Base-by-base conservation (phyloP, 1,284 basidiomycete species). In the Peniophora sp. region DNA sequence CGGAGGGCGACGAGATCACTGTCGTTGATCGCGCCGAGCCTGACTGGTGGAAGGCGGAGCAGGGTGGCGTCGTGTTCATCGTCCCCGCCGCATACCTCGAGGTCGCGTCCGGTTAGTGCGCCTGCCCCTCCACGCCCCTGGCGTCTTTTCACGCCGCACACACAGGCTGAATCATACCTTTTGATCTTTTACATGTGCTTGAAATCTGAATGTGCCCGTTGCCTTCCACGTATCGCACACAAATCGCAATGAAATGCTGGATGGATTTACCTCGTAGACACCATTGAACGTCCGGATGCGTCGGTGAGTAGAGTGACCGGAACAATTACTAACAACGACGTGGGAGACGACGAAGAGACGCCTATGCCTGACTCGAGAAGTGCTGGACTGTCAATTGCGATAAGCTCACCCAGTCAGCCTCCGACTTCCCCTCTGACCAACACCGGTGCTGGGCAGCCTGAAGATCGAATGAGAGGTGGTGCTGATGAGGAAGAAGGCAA, bases 41-140 rank as follows among this genome's bases (percentile, higher is more conserved):
- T 48, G 89, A 92, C 63, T 97, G 94, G 94, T 97, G 90, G 89
- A 96, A 94, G 71, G 86, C 85, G 34, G 92, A 95, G 69, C 79
- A 81, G 63, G 79, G 78, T 51, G 92, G 92, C 34, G 69, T 83
- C 53, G 82, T 95, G 53, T 89, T 89, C 69, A 83, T 94, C 61
- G 91, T 94, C 2, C 94, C 94, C 45, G 90, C 92, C 39, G 81
- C 85, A 17, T 97, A 96, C 64, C 67, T 97, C 64, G 89, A 95
- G 67, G 66, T 87, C 59, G 72, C 75, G 60, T 83, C 86, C 78
- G 90, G 91, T 93, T 85, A 92, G 90, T 67, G 55, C 56, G 62
- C 61, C 65, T 63, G 55, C 58, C 58, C 38, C 38, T 16, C 38
- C 38, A 6, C 38, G 38, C 38, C 19, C 38, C n/a, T 16, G 38